Evolutionary conservation across 306 rosid genomes (phyloP), one percentile per base, ranked within the genome.

Genomic region (Geum urbanum): DNA sequence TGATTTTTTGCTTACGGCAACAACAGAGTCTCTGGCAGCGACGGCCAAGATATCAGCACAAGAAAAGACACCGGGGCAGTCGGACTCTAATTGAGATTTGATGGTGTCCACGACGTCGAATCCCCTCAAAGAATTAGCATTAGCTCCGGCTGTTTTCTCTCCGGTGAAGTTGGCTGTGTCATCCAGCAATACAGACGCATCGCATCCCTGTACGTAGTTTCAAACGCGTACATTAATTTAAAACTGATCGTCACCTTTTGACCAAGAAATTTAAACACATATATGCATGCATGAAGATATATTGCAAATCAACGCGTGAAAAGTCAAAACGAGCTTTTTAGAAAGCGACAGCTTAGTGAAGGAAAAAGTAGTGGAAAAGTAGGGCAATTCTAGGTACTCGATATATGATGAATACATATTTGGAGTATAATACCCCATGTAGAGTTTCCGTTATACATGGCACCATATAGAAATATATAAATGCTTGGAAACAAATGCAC

Each of bases 11-110:
- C 83, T 74, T 73, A 88, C 95, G 46, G 76, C 79, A 51, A 83
- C 85, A 1, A 85, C 87, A 0, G 96, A 89, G 43, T 87, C 96
- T 48, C 94, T 80, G 0, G 94, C 89, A 5, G 88, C 96, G 8
- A 87, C 86, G 0, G 84, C 54, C 12, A 90, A 37, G 7, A 90
- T 84, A 41, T 90, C 96, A 12, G 91, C 88, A 57, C 96, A 90
- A 39, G 88, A 90, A 8, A 90, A 86, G 12, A 78, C 79, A 20
- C 82, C 74, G 0, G 91, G 82, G 16, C 94, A 87, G 9, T 32
- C 18, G 5, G 22, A 77, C 75, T 90, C 91, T 4, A 86, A 4
- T 55, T 82, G 75, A 6, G 84, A 61, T 64, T 87, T 90, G 2
- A 90, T 84, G 74, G 18, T 75, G 62, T 90, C 86, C 5, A 87